A percentile compares a stretch with the other conserved stretches of the same genome.
Evolutionary conservation across 306 rosid species (phyloP).

Genomic region (Quercus glauca): DNA sequence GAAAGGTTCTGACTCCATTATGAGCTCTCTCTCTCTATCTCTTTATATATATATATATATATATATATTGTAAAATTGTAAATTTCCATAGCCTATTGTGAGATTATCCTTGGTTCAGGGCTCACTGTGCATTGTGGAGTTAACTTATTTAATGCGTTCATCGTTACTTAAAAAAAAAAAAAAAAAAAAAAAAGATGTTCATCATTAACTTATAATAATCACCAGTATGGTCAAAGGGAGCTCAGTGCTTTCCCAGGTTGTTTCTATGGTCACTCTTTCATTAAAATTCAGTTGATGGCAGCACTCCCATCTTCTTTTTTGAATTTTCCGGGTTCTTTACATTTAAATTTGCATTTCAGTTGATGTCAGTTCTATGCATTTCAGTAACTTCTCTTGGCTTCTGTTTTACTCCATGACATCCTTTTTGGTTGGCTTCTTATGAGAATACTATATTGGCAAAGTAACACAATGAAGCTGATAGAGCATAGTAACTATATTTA

Average conservation of each 20-base stretch:
- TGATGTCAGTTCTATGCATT: neutral
- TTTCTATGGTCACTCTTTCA: neutral
- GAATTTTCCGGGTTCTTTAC: neutral
- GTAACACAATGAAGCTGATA: neutral
- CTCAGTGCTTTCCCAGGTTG: neutral
- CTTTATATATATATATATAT: too few species aligned
- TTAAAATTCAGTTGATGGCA: neutral
- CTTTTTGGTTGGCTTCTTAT: neutral
- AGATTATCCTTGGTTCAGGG: neutral
- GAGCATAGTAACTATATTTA: neutral
- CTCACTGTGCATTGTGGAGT: neutral
- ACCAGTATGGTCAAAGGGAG: too few species aligned
- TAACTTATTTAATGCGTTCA: neutral
- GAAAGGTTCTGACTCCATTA: slow-evolving; percentile 58
- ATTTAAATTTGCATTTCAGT: neutral
- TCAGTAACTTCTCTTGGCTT: neutral
- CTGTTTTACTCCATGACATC: neutral
- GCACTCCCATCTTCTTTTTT: neutral
- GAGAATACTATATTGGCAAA: neutral
- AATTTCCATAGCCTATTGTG: neutral
- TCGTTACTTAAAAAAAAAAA: too few species aligned
- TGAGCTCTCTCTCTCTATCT: neutral
- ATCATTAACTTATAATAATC: too few species aligned
- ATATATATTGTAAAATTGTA: too few species aligned
- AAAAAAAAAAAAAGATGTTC: too few species aligned